phyloP scores from a whole-genome alignment of 768 basidiomycete genomes.

The Tubosaeta sp. region DNA sequence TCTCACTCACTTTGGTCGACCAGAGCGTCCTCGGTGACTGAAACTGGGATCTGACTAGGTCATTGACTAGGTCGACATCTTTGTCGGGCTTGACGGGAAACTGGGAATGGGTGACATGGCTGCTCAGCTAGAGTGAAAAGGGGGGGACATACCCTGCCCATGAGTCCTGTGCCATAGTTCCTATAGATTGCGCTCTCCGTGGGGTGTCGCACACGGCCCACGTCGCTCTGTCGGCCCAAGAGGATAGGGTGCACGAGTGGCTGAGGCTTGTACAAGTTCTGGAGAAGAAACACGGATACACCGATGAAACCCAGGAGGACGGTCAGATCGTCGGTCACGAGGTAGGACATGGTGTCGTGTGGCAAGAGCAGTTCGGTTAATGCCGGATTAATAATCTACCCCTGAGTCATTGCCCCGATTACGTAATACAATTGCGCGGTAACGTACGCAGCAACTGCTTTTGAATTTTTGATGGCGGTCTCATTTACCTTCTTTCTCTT shows the following conservation, averaged over 20 bases:
- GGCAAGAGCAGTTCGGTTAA: not conserved
- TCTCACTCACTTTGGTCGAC: constrained; percentile 60
- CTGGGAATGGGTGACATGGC: constrained; percentile 35
- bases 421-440: constrained; percentile 28
- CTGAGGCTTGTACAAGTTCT: constrained; percentile 76
- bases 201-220: constrained; percentile 73
- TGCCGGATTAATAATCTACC: not conserved
- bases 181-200: constrained; percentile 86
- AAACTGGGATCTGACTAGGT: constrained; percentile 63
- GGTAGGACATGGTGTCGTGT: constrained; percentile 39
- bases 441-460: constrained; percentile 29
- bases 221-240: constrained; percentile 88
- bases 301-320: constrained; percentile 72
- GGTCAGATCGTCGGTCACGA: constrained; percentile 76
- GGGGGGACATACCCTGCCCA: constrained; percentile 61
- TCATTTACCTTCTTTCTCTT: constrained; percentile 26
- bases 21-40: constrained; percentile 72
- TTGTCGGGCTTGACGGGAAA: constrained; percentile 71
- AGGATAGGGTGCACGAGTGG: constrained; percentile 92
- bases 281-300: constrained; percentile 71
- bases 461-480: constrained; percentile 32
- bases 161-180: constrained; percentile 82
- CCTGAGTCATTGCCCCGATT: constrained; percentile 15
- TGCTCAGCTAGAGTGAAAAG: constrained; percentile 22
- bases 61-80: constrained; percentile 61